A percentile compares a stretch with the other conserved stretches of the same genome.
Evolutionary conservation across 2,329 filamentous ascomycete genomes (phyloP).

Genomic region (Hymenoscyphus fructigenus): DNA sequence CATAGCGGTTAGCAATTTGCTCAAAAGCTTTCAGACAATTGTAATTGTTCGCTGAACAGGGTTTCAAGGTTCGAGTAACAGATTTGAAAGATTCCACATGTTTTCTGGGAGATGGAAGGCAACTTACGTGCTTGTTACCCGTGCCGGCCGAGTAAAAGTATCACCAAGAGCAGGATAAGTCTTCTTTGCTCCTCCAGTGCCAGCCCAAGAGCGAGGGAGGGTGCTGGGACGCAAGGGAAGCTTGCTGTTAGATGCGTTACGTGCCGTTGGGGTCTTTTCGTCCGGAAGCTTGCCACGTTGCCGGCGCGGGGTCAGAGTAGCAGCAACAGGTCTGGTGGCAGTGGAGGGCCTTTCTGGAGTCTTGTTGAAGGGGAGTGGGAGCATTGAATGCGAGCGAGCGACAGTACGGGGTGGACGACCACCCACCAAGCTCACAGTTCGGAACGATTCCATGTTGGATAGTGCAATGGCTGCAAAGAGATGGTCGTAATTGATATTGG

Average conservation of each 20-base stretch:
- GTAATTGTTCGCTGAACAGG: not conserved
- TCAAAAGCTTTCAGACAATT: not conserved
- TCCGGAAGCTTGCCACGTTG: slow-evolving; percentile 2
- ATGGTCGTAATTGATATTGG: slow-evolving; percentile 4
- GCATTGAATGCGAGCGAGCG: slow-evolving; percentile 1
- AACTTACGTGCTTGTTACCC: not conserved
- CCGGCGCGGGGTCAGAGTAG: slow-evolving; percentile 4
- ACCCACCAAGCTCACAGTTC: not conserved
- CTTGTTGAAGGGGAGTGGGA: not conserved
- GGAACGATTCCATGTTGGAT: slow-evolving; percentile 6
- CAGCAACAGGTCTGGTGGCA: not conserved
- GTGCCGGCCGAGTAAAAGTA: not conserved
- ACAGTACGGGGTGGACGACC: slow-evolving; percentile 1
- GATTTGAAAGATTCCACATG: not conserved
- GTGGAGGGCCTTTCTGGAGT: not conserved
- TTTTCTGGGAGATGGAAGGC: not conserved
- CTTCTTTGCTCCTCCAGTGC: not conserved
- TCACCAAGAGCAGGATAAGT: not conserved
- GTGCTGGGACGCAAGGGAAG: slow-evolving; percentile 6
- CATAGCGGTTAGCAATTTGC: not conserved
- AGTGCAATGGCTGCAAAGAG: not conserved
- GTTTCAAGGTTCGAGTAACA: not conserved
- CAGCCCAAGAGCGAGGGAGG: slow-evolving; percentile 1
- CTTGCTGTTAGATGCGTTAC: not conserved
- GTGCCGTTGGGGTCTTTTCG: not conserved